phyloP scores from a whole-genome alignment of 1,284 basidiomycete genomes.

The Leccinum ambiguum region DNA sequence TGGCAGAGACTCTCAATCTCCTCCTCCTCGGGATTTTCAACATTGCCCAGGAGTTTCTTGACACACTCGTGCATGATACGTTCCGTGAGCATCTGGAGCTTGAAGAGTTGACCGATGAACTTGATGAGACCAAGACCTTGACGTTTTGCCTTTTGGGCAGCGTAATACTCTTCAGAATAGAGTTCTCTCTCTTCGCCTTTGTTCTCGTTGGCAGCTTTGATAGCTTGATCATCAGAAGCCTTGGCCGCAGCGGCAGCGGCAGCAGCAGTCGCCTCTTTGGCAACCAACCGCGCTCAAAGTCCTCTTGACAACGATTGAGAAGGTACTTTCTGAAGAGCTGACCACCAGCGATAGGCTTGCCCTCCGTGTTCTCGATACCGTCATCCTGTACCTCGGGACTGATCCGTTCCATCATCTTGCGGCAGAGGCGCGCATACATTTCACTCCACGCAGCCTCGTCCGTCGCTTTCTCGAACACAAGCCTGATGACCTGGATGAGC shows the following conservation, averaged over 20 bases:
- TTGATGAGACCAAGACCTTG: slow-evolving; percentile 95
- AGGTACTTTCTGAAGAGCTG: too few relatives aligned
- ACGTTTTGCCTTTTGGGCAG: slow-evolving; percentile 95
- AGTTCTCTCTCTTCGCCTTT: slow-evolving; percentile 61
- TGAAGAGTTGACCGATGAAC: slow-evolving; percentile 98
- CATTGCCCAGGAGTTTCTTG: slow-evolving; percentile 90
- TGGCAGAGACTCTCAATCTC: slow-evolving; percentile 97
- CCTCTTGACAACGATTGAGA: too few relatives aligned
- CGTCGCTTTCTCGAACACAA: slow-evolving; percentile 97
- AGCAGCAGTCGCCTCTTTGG: slow-evolving; percentile 20
- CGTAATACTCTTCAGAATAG: slow-evolving; percentile 97
- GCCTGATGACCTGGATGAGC: slow-evolving; percentile 92
- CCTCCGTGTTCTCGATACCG: too few relatives aligned
- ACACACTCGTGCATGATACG: slow-evolving; percentile 97
- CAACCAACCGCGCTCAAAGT: too few relatives aligned
- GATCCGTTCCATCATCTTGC: slow-evolving; percentile 81
- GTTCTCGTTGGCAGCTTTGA: slow-evolving; percentile 60
- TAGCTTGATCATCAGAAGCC: slow-evolving; percentile 58
- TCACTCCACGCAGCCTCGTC: slow-evolving; percentile 95
- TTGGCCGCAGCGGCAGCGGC: slow-evolving; percentile 60
- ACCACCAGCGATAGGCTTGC: too few relatives aligned
- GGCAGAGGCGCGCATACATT: slow-evolving; percentile 95
- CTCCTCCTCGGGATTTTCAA: slow-evolving; percentile 95
- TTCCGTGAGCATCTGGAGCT: slow-evolving; percentile 92
- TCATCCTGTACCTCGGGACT: too few relatives aligned